Evolutionary conservation across 148 eudicot genomes (phyloP).

Genomic region (Rhododendron henanense): DNA sequence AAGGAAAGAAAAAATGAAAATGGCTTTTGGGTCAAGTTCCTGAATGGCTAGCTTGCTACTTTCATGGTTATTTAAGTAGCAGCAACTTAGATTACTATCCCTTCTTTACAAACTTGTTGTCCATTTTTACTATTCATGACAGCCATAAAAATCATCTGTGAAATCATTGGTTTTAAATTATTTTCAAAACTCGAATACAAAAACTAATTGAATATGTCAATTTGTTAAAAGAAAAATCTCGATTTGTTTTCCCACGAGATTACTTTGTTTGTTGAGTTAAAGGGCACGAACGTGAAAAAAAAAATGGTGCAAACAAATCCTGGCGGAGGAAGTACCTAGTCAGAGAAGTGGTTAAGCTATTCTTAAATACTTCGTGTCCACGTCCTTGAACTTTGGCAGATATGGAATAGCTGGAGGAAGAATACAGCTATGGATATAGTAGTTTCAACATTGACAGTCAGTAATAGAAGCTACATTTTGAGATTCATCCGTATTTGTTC

Average conservation of each 20-base stretch:
- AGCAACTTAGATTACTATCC: too few species aligned
- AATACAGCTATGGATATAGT: neutral
- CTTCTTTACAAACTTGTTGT: neutral
- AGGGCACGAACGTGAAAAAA: neutral
- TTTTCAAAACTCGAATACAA: neutral
- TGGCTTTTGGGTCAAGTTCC: neutral
- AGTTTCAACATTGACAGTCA: neutral
- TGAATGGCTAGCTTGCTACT: neutral
- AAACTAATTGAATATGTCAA: neutral
- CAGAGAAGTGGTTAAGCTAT: neutral
- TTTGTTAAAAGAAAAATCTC: neutral
- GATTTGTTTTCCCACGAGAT: neutral
- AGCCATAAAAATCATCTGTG: neutral
- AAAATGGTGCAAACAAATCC: too few species aligned
- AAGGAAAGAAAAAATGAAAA: neutral
- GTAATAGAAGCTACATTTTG: neutral
- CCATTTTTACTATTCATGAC: neutral
- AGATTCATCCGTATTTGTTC: neutral
- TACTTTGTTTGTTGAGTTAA: neutral
- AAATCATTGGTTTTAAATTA: too few species aligned
- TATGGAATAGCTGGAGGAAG: neutral
- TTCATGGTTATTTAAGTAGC: neutral
- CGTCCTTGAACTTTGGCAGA: neutral
- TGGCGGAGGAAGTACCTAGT: neutral
- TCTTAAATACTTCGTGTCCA: neutral